Conservation (phyloP, 768 basidiomycete genomes). For the Boletus pseudopeckii region DNA sequence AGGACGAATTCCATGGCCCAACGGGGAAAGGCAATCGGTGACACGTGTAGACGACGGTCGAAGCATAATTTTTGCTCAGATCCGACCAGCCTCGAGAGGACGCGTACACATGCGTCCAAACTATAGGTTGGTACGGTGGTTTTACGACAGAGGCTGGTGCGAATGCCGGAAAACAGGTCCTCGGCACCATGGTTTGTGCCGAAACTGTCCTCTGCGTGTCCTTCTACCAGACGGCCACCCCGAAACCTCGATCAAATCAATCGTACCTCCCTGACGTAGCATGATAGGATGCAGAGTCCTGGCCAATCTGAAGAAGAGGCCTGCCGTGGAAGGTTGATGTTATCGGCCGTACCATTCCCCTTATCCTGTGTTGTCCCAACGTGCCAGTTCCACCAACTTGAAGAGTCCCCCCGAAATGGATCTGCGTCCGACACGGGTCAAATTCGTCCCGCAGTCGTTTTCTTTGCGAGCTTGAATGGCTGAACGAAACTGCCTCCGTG, state of each 20-base stretch:
- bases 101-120: neutral
- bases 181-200: neutral
- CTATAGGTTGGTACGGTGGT: too few relatives aligned
- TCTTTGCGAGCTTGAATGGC: neutral
- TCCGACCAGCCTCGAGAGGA: neutral
- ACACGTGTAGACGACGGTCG: neutral
- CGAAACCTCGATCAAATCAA: neutral
- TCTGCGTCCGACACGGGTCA: neutral
- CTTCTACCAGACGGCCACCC: neutral
- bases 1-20: neutral
- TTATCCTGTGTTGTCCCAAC: neutral
- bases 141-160: neutral
- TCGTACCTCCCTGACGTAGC: neutral
- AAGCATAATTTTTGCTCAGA: neutral
- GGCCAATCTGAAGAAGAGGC: neutral
- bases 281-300: neutral
- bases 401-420: neutral
- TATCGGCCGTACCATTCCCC: neutral
- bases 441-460: neutral
- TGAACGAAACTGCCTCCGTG: neutral
- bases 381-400: neutral
- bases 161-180: neutral
- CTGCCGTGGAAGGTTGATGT: neutral
- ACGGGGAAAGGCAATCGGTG: neutral
- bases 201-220: neutral